Conservation (phyloP, 495 filamentous ascomycete genomes). For the Lasiosphaeris hirsuta region DNA sequence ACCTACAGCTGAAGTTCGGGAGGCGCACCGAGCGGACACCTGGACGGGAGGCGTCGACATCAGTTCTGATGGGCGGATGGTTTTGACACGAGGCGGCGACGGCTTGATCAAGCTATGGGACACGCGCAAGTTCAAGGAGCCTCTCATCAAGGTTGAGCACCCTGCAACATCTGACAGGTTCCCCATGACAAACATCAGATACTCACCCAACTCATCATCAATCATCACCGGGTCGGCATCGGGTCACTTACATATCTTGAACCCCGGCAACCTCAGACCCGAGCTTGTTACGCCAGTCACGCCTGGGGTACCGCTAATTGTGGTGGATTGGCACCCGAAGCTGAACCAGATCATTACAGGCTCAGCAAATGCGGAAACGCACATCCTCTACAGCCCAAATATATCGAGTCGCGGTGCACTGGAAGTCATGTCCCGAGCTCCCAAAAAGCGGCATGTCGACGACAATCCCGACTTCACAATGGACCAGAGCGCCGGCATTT, state of each 20-base stretch:
- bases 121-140: slow-evolving; percentile 89
- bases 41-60: slow-evolving; percentile 95
- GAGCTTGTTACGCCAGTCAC: slow-evolving; percentile 85
- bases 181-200: slow-evolving; percentile 79
- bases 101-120: slow-evolving; percentile 87
- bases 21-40: slow-evolving; percentile 77
- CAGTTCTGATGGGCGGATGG: slow-evolving; percentile 82
- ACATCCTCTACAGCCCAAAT: slow-evolving; percentile 84
- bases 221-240: slow-evolving; percentile 86
- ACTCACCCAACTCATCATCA: slow-evolving; percentile 75
- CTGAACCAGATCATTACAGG: slow-evolving; percentile 96
- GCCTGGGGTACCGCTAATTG: slow-evolving; percentile 73
- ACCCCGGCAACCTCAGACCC: slow-evolving; percentile 79
- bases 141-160: slow-evolving; percentile 74
- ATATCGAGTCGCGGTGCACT: slow-evolving; percentile 77
- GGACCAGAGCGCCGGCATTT: slow-evolving; percentile 71
- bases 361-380: slow-evolving; percentile 82
- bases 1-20: slow-evolving; percentile 78
- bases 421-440: slow-evolving; percentile 88
- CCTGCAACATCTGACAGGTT: slow-evolving; percentile 79
- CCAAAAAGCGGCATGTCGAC: slow-evolving; percentile 91
- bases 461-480: slow-evolving; percentile 84
- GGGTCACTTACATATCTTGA: slow-evolving; percentile 88
- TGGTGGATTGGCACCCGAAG: slow-evolving; percentile 86
- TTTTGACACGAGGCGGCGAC: slow-evolving; percentile 87